Evolutionary conservation across 257 asterid species (phyloP), one percentile per base, ranked within the genome.

Genomic region (Datura wrightii): DNA sequence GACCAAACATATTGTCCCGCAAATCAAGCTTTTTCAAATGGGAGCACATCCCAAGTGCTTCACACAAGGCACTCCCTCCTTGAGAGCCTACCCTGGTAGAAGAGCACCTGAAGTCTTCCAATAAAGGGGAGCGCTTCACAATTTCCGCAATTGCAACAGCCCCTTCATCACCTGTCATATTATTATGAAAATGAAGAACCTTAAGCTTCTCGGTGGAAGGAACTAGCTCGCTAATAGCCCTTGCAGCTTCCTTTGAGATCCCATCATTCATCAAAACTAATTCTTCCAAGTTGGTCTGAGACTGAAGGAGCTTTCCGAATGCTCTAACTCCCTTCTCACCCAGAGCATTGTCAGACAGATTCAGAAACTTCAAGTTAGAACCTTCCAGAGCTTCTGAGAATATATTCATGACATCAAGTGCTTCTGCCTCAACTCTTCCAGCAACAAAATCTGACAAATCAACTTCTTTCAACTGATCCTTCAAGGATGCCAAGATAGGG

Each of bases 141-240:
- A 96, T 91, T 89, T 91, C 89, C 0, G 98, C 87, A 81, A 96
- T 93, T 14, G 98, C 93, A 36, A 88, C 69, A 58, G 98, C 98
- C 37, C 99, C 99, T 86, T 94, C 97, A 84, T 96, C 99, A 56
- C 99, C 99, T 0, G 99, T 94, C 99, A 96, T 96, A 84, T 96
- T 96, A 85, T 96, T 96, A 63, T 96, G 99, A 86, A 96, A 96
- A 1, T 93, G 98, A 80, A 96, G 98, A 84, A 96, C 86, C 81
- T 84, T 90, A 48, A 97, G 96, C 50, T 84, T 87, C 76, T 92
- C 92, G 3, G 98, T 95, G 74, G 90, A 89, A 88, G 98, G 93
- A 79, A 97, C 96, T 85, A 97, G 84, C 90, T 95, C 98, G 84
- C 89, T 89, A 87, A 95, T 95, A 80, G 98, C 98, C 53, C 86